These are phyloP conservation scores for Pleoardoris graminearum DNA, from an alignment of 2,329 filamentous ascomycete genomes.

Conservation along the genomic window DNA sequence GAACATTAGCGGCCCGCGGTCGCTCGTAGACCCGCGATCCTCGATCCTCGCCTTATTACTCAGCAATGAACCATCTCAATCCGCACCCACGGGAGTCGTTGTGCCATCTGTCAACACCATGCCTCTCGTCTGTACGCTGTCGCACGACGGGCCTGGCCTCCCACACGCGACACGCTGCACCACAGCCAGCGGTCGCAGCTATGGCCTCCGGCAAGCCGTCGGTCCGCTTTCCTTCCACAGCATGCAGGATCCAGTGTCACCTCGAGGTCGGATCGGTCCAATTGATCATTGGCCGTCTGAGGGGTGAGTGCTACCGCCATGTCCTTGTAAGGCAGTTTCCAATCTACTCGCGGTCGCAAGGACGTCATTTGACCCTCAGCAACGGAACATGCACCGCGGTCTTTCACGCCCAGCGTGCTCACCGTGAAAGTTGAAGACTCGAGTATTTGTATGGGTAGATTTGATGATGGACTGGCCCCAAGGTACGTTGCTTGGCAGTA, in stretches of 20 bases:
- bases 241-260: neutral
- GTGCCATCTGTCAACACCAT: neutral
- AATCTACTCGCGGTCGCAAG: too few relatives aligned
- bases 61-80: neutral
- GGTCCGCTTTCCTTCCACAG: neutral
- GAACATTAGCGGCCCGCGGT: neutral
- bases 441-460: too few relatives aligned
- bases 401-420: too few relatives aligned
- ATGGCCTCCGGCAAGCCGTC: neutral
- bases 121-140: neutral
- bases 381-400: too few relatives aligned
- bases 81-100: neutral
- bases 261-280: neutral
- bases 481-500: conserved; percentile 13
- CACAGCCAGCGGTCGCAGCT: neutral
- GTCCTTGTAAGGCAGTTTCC: too few relatives aligned
- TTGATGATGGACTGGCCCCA: neutral
- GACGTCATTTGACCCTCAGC: too few relatives aligned
- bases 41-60: neutral
- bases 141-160: neutral
- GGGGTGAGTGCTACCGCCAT: neutral
- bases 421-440: too few relatives aligned
- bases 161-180: conserved; percentile 1
- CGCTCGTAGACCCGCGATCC: too few relatives aligned
- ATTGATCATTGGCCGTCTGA: neutral